These are phyloP conservation scores for Thoreauomyces humboldtii DNA, from an alignment of 192 early-diverging fungal species.

Conservation along the genomic window DNA sequence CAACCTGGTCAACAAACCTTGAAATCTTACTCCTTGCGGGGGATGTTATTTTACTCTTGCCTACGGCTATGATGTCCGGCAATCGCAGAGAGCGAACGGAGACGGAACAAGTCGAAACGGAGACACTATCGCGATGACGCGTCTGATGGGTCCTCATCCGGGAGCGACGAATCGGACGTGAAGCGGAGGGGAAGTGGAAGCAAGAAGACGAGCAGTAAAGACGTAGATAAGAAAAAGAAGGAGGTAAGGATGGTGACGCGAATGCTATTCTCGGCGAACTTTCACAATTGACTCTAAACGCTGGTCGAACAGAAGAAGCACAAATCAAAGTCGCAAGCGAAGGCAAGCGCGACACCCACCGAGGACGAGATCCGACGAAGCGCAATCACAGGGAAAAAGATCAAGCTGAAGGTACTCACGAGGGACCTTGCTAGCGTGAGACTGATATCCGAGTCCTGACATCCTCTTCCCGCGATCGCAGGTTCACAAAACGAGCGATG, in stretches of 20 bases:
- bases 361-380: conserved; percentile 32
- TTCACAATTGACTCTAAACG: background rate
- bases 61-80: background rate
- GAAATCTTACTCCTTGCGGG: background rate
- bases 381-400: conserved; percentile 45
- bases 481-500: conserved; percentile 27
- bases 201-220: conserved; percentile 2
- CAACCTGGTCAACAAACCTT: too few relatives aligned
- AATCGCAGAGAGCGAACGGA: background rate
- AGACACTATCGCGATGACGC: background rate
- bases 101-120: background rate
- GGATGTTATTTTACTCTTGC: background rate
- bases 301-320: conserved; percentile 20
- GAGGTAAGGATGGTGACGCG: conserved; percentile 4
- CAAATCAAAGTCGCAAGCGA: background rate
- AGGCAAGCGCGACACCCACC: background rate
- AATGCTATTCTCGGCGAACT: background rate
- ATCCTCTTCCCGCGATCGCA: background rate
- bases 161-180: background rate
- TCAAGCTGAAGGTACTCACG: conserved; percentile 44
- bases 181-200: background rate
- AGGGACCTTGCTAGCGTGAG: background rate
- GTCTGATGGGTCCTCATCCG: background rate
- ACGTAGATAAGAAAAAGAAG: conserved; percentile 4
- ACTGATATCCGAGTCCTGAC: background rate